Evolutionary conservation across 495 filamentous ascomycete genomes (phyloP), one percentile per base, ranked within the genome.

Genomic region (Aspergillus mulundensis): DNA sequence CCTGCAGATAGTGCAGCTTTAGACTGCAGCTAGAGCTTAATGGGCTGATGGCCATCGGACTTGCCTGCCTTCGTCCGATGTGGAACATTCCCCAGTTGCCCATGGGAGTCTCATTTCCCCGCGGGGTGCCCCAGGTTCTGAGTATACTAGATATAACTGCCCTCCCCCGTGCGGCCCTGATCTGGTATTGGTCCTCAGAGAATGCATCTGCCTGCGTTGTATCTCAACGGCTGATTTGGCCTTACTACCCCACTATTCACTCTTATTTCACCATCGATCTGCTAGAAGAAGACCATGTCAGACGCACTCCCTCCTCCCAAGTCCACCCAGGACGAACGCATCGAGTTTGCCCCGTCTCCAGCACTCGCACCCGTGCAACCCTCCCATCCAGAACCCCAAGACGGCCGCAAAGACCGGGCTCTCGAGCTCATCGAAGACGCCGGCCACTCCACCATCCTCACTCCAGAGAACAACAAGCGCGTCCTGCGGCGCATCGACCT

Each of bases 401-500:
- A 61, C 6, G 32, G 47, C 10, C 39, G 57, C 19, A 66, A 65
- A 42, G 78, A 82, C 58, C 71, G 69, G 53, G 77, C 77, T 19
- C 64, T 75, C 14, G 65, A 76, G 39, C 61, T 82, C 38, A 72
- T 82, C 41, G 64, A 74, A 14, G 68, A 76, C 40, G 61, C 59
- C 28, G 68, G 71, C 4, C 60, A 75, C 51, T 66, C 66, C 12
- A 66, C 75, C 23, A 63, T 73, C 56, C 69, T 84, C 43, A 76
- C 79, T 0, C 69, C 74, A 0, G 80, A 79, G 58, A 81, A 84
- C 53, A 83, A 84, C 62, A 73, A 68, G 16, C 71, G 74, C 25
- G 71, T 75, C 20, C 67, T 83, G 43, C 68, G 72, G 20, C 77
- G 77, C 62, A 84, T 84, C 42, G 81, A 84, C 57, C 60, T 73